Evolutionary conservation across 2,329 filamentous ascomycete genomes (phyloP).

Genomic region (Fusarium transvaalense): DNA sequence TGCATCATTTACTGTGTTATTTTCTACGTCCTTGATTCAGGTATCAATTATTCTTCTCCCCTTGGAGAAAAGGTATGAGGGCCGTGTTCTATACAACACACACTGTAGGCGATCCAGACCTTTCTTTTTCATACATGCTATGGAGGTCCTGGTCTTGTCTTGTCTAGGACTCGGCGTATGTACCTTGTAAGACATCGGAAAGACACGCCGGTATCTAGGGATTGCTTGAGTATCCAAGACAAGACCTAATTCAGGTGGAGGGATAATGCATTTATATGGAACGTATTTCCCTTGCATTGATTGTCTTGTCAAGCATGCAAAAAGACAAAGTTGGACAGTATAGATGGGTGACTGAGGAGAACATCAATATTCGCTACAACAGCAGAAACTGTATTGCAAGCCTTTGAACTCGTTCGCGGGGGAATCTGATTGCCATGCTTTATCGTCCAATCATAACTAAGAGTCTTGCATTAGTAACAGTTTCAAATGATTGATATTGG

Average conservation of each 20-base stretch:
- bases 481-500: constrained; percentile 15
- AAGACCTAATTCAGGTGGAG: not conserved
- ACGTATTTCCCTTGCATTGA: not conserved
- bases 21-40: not conserved
- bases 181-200: not conserved
- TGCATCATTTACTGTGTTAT: not conserved
- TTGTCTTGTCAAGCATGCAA: not conserved
- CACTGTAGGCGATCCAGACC: constrained; percentile 31
- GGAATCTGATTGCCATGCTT: constrained; percentile 1
- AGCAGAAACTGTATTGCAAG: not conserved
- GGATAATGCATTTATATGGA: not conserved
- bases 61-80: constrained; percentile 16
- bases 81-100: constrained; percentile 2
- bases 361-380: not conserved
- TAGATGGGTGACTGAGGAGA: not conserved
- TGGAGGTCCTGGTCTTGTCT: not conserved
- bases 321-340: not conserved
- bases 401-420: not conserved
- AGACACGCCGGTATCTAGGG: not conserved
- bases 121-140: not conserved
- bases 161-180: constrained; percentile 1
- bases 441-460: constrained; percentile 4
- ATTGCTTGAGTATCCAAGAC: not conserved
- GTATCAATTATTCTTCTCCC: not conserved
- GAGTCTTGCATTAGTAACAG: constrained; percentile 6